Evolutionary conservation across 495 filamentous ascomycete species (phyloP), one percentile per base, ranked within the genome.

Genomic region (Staphylotrichum tortipilum): DNA sequence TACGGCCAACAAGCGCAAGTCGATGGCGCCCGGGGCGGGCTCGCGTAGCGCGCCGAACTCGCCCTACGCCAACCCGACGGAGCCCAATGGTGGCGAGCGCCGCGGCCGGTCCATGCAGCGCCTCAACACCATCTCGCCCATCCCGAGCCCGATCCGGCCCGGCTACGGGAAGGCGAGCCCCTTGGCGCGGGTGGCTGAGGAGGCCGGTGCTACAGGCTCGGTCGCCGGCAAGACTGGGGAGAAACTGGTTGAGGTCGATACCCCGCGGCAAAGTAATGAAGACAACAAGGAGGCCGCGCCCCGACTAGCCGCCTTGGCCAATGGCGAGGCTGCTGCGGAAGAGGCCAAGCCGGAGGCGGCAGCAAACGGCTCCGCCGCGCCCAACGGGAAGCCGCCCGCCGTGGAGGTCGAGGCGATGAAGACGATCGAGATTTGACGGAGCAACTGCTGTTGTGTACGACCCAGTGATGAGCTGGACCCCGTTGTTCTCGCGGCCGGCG

Each of bases 21-120:
- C 72, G 5, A 58, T 53, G 24, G 66, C 61, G 35, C 47, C 59
- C 4, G 62, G 63, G 40, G 58, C 61, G 18, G 64, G 60, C 18
- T 72, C 71, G 33, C 67, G 68, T 7, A 64, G 72, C 37, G 66
- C 65, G 19, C 50, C 64, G n/a, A 68, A 64, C 18, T 80, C 78
- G n/a, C 77, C 77, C 26, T 79, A 79, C 48, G 61, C 67, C 24
- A 76, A 65, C 50, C 75, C 77, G 17, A 60, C 66, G 3, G 74
- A 76, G 10, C 60, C 62, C 24, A 64, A 63, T 44, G 65, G 64
- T 44, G 65, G 64, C 24, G 76, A 78, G 46, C 47, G 24, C 40
- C 71, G 78, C 34, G 77, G 78, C 35, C 68, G 77, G 29, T 74
- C 76, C 3, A 65, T 77, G 62, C 77, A 80, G 22, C 65, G 78